Base-by-base conservation (phyloP, 2,329 filamentous ascomycete genomes). In the Knufia fluminis region DNA sequence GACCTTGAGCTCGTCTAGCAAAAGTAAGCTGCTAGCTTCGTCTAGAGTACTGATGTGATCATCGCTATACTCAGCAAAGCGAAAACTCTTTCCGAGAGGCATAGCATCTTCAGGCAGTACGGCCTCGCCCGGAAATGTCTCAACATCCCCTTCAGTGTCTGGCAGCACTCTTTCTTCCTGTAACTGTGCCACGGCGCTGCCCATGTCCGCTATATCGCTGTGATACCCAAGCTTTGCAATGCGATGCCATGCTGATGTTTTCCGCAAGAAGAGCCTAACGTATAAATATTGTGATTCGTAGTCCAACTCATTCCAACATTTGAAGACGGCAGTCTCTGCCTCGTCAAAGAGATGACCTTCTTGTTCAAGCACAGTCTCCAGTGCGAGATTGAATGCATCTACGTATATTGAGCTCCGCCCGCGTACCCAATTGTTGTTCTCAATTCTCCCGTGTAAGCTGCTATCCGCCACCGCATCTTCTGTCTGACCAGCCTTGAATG, bases 201-300 rank as follows among this genome's bases (percentile, higher is more conserved):
- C 72, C 33, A 90, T 72, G 62, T 96, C 79, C 39, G 82, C 77
- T 53, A 98, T 85, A 63, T 97, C 90, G 55, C 80, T 78, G 60
- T 91, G 79, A 60, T 96, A 96, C 1, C 80, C 80, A 22, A 98
- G 68, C 19, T 81, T 79, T 59, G 77, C 80, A 54, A 88, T 77
- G 8, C 92, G 82, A 70, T 96, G 89, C 92, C 92, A 98, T 1
- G 82, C 82, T 19, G 86, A 85, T 1, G 87, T 88, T 65, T 98
- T 98, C 41, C 92, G 82, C 2, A 98, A 73, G 62, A 98, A 98
- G 1, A 98, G 71, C 19, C 92, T 82, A 12, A 97, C 90, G 61
- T 74, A 96, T 80, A 98, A 68, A 66, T 94, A 97, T 61, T 97
- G 90, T 16, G 87, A 77, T 62, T 96, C 88, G 63, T 96, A 97